Percentiles rank a stretch among this genome's conserved stretches.
phyloP scores from a whole-genome alignment of 345 rosid genomes.

The Balakata baccata region DNA sequence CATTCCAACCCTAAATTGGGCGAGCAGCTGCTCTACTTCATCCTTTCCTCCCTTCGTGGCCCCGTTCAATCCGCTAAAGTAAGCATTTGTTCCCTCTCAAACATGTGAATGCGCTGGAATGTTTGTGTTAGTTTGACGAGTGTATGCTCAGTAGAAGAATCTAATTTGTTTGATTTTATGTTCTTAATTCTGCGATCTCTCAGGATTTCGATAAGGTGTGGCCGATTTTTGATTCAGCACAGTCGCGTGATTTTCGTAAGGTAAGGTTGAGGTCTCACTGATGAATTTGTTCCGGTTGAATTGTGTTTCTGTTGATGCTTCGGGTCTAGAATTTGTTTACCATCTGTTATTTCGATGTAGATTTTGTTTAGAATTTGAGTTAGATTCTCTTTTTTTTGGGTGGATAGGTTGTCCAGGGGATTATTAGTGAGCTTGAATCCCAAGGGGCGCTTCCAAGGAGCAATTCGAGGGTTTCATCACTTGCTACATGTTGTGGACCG shows the following conservation, averaged over 20 bases:
- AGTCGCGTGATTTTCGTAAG: conserved; percentile 97
- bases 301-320: conserved; percentile 6
- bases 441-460: conserved; percentile 99
- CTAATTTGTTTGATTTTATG: conserved; percentile 9
- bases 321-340: neutral
- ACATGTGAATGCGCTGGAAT: neutral
- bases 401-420: conserved; percentile 91
- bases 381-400: conserved; percentile 4
- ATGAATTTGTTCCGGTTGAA: conserved; percentile 5
- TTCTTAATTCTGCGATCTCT: conserved; percentile 37
- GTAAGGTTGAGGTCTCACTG: conserved; percentile 30
- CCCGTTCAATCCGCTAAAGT: conserved; percentile 95
- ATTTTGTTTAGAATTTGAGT: conserved; percentile 13
- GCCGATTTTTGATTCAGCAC: conserved; percentile 99
- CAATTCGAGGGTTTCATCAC: conserved; percentile 98
- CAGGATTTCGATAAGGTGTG: conserved; percentile 98
- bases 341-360: neutral
- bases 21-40: conserved; percentile 97
- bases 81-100: neutral
- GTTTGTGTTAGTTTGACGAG: conserved; percentile 8
- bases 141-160: neutral
- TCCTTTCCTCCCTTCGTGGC: conserved; percentile 97
- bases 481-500: conserved; percentile 97
- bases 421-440: conserved; percentile 95
- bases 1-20: conserved; percentile 99